Conservation (phyloP, 306 rosid species). For the Lathyrus sativus region DNA sequence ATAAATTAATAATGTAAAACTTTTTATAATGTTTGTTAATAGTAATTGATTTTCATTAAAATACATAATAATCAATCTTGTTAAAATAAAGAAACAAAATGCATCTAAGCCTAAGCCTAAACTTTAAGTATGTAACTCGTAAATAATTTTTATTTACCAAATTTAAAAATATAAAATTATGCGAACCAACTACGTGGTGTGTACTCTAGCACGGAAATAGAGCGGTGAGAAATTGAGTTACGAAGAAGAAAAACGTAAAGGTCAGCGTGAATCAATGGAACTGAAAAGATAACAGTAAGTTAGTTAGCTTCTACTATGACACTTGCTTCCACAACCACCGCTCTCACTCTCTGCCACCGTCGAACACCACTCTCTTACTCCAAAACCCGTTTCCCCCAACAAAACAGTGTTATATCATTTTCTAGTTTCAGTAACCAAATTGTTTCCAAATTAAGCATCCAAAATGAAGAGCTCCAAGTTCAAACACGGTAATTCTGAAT, state of each 20-base stretch:
- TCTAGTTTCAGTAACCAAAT: constrained; percentile 44
- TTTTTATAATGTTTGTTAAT: no score
- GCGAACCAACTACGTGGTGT: constrained; percentile 10
- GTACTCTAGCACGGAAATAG: constrained; percentile 10
- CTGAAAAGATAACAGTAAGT: background rate
- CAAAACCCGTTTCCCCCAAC: constrained; percentile 36
- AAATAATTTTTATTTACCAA: no score
- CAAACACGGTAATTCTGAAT: constrained; percentile 54
- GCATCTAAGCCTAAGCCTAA: no score
- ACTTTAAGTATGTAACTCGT: no score
- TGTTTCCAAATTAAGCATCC: constrained; percentile 32
- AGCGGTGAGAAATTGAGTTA: background rate
- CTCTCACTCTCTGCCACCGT: constrained; percentile 1
- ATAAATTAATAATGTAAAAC: no score
- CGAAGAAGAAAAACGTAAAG: background rate
- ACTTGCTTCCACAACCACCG: background rate
- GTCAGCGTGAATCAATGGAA: background rate
- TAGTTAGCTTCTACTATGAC: constrained; percentile 20
- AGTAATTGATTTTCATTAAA: no score
- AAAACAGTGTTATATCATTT: constrained; percentile 37
- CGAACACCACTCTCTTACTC: background rate
- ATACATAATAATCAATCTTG: no score
- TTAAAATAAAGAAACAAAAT: no score
- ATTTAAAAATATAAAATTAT: no score
- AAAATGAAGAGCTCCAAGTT: constrained; percentile 48